Evolutionary conservation across 2,329 filamentous ascomycete species (phyloP).

Genomic region (Metarhizium anisopliae): DNA sequence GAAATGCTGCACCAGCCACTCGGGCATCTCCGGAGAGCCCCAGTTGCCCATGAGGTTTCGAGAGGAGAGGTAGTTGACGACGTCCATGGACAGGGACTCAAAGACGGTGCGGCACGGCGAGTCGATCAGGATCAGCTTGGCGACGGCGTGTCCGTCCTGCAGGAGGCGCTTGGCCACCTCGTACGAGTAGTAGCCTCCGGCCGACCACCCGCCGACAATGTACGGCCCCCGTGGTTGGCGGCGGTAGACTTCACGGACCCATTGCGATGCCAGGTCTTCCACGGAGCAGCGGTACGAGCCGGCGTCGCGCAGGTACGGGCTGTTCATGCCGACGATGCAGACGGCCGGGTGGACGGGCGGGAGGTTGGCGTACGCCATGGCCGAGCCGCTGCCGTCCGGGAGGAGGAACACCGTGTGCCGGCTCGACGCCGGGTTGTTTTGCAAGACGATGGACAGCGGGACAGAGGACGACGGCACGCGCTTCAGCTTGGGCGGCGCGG

Average conservation of each 20-base stretch:
- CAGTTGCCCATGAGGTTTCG: slow-evolving; percentile 1
- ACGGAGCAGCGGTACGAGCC: background rate
- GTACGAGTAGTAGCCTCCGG: slow-evolving; percentile 61
- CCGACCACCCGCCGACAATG: slow-evolving; percentile 60
- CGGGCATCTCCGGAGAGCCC: background rate
- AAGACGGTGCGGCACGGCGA: slow-evolving; percentile 56
- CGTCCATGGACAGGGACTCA: slow-evolving; percentile 47
- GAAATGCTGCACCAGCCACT: background rate
- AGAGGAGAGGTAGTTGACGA: background rate
- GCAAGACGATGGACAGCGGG: slow-evolving; percentile 29
- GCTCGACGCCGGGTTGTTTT: slow-evolving; percentile 41
- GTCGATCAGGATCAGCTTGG: slow-evolving; percentile 55
- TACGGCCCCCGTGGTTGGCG: slow-evolving; percentile 61
- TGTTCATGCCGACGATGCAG: background rate
- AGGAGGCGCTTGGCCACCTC: slow-evolving; percentile 53
- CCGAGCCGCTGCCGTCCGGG: slow-evolving; percentile 48
- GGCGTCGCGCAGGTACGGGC: background rate
- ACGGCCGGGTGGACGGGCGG: background rate
- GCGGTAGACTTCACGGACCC: slow-evolving; percentile 52
- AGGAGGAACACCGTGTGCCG: slow-evolving; percentile 42
- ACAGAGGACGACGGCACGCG: background rate
- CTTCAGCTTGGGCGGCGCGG: background rate
- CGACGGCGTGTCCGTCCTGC: slow-evolving; percentile 45
- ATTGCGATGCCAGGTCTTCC: background rate
- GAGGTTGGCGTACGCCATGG: slow-evolving; percentile 47